Conservation (phyloP, 139 green algal species). For the Coelastrella sp. region DNA sequence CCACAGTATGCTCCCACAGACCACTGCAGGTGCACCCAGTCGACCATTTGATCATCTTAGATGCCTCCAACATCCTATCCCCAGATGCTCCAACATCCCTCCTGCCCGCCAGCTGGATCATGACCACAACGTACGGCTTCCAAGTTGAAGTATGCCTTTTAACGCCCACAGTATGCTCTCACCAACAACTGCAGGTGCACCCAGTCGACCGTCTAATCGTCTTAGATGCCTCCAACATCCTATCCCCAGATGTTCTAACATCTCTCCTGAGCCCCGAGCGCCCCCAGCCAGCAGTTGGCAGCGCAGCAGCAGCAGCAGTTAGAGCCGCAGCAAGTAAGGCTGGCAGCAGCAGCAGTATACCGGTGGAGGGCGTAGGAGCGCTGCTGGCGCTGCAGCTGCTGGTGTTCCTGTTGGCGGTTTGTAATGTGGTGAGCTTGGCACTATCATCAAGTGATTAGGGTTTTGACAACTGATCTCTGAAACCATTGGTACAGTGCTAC, state of each 20-base stretch:
- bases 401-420: constrained; percentile 18
- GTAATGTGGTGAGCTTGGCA: constrained; percentile 23
- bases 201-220: constrained; percentile 7
- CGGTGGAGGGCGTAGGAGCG: constrained; percentile 19
- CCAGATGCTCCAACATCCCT: neutral
- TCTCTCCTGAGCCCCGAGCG: neutral
- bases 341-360: constrained; percentile 22
- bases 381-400: constrained; percentile 34
- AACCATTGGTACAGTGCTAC: neutral
- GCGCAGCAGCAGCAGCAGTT: constrained; percentile 37
- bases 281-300: constrained; percentile 16
- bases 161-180: too few species aligned
- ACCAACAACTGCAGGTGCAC: neutral
- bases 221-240: constrained; percentile 10
- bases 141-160: too few species aligned
- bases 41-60: constrained; percentile 21
- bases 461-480: neutral
- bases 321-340: constrained; percentile 12
- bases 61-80: neutral
- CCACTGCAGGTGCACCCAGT: too few species aligned
- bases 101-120: too few species aligned
- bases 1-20: too few species aligned
- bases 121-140: too few species aligned
- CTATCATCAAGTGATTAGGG: neutral
- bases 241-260: neutral